These are phyloP conservation scores for Aquanectria penicillioides DNA, from an alignment of 2,329 filamentous ascomycete species.

Conservation along the genomic window DNA sequence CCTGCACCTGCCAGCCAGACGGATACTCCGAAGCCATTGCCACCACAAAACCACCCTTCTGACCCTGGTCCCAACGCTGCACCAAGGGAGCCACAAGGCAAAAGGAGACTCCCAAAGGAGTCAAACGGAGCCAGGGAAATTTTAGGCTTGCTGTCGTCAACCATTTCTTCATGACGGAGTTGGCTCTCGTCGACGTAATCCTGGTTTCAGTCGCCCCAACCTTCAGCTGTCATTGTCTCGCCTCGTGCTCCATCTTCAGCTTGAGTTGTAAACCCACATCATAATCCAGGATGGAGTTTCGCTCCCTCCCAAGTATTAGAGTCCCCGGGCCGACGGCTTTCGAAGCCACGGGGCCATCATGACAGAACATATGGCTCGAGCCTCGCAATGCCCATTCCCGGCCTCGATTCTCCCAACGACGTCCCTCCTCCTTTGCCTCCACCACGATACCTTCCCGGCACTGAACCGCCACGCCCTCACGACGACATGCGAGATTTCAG, in stretches of 20 bases:
- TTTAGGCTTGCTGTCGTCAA: constrained; percentile 18
- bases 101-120: constrained; percentile 21
- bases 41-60: constrained; percentile 37
- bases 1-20: constrained; percentile 32
- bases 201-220: constrained; percentile 32
- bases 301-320: constrained; percentile 52
- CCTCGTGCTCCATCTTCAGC: constrained; percentile 40
- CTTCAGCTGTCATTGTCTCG: constrained; percentile 40
- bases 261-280: constrained; percentile 34
- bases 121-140: constrained; percentile 18
- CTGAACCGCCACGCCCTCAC: constrained; percentile 45
- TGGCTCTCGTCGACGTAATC: constrained; percentile 35
- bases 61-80: constrained; percentile 34
- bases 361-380: constrained; percentile 46
- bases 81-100: constrained; percentile 24
- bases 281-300: constrained; percentile 48
- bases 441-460: constrained; percentile 51
- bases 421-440: constrained; percentile 59
- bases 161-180: constrained; percentile 39
- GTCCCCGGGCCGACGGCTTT: constrained; percentile 44
- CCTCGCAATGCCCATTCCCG: constrained; percentile 56
- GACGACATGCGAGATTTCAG: constrained; percentile 45
- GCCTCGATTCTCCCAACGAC: constrained; percentile 44
- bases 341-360: constrained; percentile 41
- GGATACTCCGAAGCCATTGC: constrained; percentile 40